Base-by-base conservation (phyloP, 2,329 filamentous ascomycete genomes). In the Sphaerulina vaccinii region DNA sequence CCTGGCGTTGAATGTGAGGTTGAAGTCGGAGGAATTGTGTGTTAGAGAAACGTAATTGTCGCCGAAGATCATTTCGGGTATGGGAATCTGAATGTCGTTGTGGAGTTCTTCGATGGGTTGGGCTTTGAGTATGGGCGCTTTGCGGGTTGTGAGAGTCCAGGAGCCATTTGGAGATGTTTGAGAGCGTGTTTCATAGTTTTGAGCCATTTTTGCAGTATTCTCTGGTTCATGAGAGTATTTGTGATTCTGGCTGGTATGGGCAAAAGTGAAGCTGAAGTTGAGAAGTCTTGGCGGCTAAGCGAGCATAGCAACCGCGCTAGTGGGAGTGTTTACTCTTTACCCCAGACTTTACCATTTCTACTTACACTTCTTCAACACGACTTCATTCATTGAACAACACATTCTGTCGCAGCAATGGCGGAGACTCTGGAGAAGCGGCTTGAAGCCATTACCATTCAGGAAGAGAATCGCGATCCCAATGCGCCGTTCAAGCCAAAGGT, bases 61-160 rank as follows among this genome's bases (percentile, higher is more conserved):
- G 56, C 93, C 93, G 68, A 99, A 99, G 60, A 99, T 99, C 93
- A 99, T 99, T 75, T 99, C 93, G 7, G 93, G 93, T 35, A 92
- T 83, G 15, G 92, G 84, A 67, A 99, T 96, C 23, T 85, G 85
- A 48, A 99, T 79, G 57, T 81, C 83, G 51, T 79, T 78, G 35
- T 85, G 85, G 83, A 99, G 88, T 32, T 82, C 82, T 67, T 96
- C 90, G 67, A 99, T 97, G 44, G 90, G 88, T 5, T 81, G 87
- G 39, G 91, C 84, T 71, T 96, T 96, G 62, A 95, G 87, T 70
- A 99, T 99, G 57, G 93, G 93, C 44, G 93, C 84, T 76, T 96
- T 96, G 68, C 90, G 87, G 49, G 88, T 88, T 22, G 82, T 81
- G 70, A 97, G 85, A 63, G 52, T 58, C 68, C 68, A 71, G 43